phyloP scores from a whole-genome alignment of 2,329 filamentous ascomycete genomes.

The Xylariaceae sp. region DNA sequence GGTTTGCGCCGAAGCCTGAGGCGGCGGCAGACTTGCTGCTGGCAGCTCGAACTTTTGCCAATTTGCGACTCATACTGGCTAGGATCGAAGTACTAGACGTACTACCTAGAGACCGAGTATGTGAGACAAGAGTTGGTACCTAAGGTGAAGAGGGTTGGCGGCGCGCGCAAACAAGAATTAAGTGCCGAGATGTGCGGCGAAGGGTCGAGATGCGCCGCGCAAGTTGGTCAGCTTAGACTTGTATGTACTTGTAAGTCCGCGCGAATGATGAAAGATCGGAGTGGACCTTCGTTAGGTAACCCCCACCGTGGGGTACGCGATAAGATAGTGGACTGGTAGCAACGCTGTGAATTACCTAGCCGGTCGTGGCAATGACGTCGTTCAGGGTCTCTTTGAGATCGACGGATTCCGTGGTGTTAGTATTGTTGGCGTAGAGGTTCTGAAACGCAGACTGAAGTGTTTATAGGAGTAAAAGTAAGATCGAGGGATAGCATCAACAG shows the following conservation, averaged over 20 bases:
- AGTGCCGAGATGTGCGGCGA: background rate
- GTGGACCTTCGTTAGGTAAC: slow-evolving; percentile 1
- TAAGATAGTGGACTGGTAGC: background rate
- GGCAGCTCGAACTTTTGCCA: slow-evolving; percentile 27
- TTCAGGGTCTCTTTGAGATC: too few species aligned
- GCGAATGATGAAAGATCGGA: background rate
- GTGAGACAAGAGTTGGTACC: background rate
- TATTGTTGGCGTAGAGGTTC: too few species aligned
- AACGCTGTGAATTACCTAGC: too few species aligned
- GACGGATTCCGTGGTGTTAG: too few species aligned
- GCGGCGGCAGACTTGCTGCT: slow-evolving; percentile 28
- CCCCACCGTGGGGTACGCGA: slow-evolving; percentile 29
- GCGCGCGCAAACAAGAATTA: background rate
- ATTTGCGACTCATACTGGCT: slow-evolving; percentile 30
- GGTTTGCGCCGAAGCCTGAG: slow-evolving; percentile 18
- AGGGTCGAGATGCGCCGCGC: background rate
- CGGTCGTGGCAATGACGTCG: too few species aligned
- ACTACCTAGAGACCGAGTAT: background rate
- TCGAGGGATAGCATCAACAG: too few species aligned
- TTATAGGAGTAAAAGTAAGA: too few species aligned
- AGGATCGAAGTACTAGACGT: background rate
- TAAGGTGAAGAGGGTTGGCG: background rate
- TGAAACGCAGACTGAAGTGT: too few species aligned
- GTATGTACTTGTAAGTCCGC: background rate
- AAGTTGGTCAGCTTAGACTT: background rate